Evolutionary conservation across 75 land plant genomes (phyloP), one percentile per base, ranked within the genome.

Genomic region (Selaginella tamariscina): DNA sequence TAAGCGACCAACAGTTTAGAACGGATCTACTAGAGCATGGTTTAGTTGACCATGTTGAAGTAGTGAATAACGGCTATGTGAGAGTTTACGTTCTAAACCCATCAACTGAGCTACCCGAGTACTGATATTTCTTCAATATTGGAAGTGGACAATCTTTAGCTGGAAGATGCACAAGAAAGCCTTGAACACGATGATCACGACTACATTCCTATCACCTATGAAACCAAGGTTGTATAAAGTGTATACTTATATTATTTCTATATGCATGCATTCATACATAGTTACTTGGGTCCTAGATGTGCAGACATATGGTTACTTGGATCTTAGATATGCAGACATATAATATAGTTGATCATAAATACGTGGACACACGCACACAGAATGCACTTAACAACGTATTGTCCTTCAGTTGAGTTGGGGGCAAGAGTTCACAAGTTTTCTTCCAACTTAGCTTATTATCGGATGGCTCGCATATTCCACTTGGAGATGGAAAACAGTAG

Each of bases 131-230:
- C 54, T 81, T 81, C 66, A 69, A 74, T 44, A 81, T 81, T 70
- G 82, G 82, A 30, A 81, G 82, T 57, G 76, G 74, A 62, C 81
- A 78, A 21, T 78, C 82, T 2, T 78, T 78, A 81, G 70, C 72
- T 81, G 72, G 82, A 74, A 18, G 81, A 78, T 55, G 81, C 82
- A 30, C 82, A 81, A 56, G 82, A 69, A 24, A 57, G 78, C 23
- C 57, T 93, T 54, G 86, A 86, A 2, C 73, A 82, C 27, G 90
- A 93, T 62, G 76, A 86, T 27, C 96, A 85, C 74, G 80, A 86
- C 75, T 87, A 77, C 74, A 70, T 93, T 60, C 98, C 98, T 65
- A 96, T 93, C 0, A 87, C 88, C 24, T 93, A 89, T 78, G 82
- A 73, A 27, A 77, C 81, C 68, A 86, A 89, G n/a, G n/a, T n/a